Percentiles rank a stretch among this genome's conserved stretches.
These are phyloP conservation scores for Hapsidospora chrysogenum DNA, from an alignment of 495 filamentous ascomycete genomes.

Conservation along the genomic window DNA sequence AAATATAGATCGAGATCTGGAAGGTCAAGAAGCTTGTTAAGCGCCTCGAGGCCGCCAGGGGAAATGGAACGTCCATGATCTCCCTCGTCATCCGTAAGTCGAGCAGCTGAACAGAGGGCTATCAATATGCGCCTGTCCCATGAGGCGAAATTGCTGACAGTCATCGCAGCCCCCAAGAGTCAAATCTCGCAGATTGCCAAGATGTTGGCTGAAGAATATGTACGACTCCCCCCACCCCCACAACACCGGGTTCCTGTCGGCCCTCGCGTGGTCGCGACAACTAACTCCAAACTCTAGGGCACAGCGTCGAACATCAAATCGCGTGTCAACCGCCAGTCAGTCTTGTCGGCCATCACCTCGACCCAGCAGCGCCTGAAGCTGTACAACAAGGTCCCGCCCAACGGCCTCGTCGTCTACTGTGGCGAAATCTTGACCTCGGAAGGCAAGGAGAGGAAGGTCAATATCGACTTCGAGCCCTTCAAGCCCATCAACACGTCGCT, in stretches of 20 bases:
- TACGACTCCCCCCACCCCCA: constrained; percentile 26
- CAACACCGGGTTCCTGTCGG: not conserved
- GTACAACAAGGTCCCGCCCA: constrained; percentile 95
- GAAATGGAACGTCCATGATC: constrained; percentile 97
- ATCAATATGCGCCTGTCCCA: too few species aligned
- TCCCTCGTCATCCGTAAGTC: constrained; percentile 88
- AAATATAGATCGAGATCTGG: constrained; percentile 54
- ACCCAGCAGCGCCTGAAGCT: constrained; percentile 97
- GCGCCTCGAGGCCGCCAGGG: constrained; percentile 77
- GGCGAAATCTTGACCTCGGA: constrained; percentile 99
- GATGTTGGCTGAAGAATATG: constrained; percentile 99
- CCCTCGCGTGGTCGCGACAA: constrained; percentile 4
- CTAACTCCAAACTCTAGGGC: constrained; percentile 39
- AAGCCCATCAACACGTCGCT: constrained; percentile 99
- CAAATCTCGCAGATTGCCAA: constrained; percentile 91
- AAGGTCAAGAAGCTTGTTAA: constrained; percentile 96
- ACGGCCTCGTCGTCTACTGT: constrained; percentile 95
- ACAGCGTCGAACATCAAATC: constrained; percentile 99
- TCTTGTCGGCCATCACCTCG: constrained; percentile 93
- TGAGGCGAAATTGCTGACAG: constrained; percentile 3
- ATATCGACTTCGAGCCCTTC: constrained; percentile 98
- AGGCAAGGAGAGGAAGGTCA: constrained; percentile 97
- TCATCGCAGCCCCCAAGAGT: constrained; percentile 73
- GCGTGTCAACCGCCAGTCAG: constrained; percentile 93
- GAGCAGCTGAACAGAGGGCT: constrained; percentile 4